Evolutionary conservation across 345 rosid species (phyloP), one percentile per base, ranked within the genome.

Genomic region (Aquilaria malaccensis): DNA sequence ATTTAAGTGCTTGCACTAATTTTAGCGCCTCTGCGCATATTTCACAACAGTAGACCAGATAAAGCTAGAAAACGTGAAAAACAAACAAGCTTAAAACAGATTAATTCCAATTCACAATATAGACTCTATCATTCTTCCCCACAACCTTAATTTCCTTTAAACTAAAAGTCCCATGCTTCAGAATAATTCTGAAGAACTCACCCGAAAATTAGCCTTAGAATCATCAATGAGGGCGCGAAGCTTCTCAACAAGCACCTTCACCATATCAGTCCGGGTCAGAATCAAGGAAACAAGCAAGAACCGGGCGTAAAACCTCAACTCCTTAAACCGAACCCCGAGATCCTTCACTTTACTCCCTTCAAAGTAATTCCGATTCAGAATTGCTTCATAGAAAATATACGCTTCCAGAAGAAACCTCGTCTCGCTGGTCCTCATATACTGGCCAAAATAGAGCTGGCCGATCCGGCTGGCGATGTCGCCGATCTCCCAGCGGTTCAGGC

Each of bases 401-500:
- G 97, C 82, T 70, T 91, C 99, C 2, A 91, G 78, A 50, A 95
- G 80, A 33, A 91, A 95, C 77, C 93, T 74, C 43, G 84, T 82
- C 69, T 91, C 91, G 77, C 95, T 88, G 2, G 89, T 88, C 72
- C 99, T 83, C 96, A 80, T 86, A 75, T 91, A 95, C 82, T 88
- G 99, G 63, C 76, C 79, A 72, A 81, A 95, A 77, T 95, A 95
- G 33, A 95, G 85, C 87, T 95, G 99, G 32, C 97, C 97, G 85
- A 95, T 95, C 74, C 99, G 93, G 75, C 97, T 83, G 11, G 99
- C 99, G 84, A 94, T 88, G 87, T 94, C 96, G 33, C 99, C 99
- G 61, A 94, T 91, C 74, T 94, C 99, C 96, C 96, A 94, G 11
- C 99, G 89, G 71, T 83, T 82, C 59, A 91, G 72, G 29, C 99